Evolutionary conservation across 2,329 filamentous ascomycete species (phyloP).

Genomic region (Hypomyces perniciosus): DNA sequence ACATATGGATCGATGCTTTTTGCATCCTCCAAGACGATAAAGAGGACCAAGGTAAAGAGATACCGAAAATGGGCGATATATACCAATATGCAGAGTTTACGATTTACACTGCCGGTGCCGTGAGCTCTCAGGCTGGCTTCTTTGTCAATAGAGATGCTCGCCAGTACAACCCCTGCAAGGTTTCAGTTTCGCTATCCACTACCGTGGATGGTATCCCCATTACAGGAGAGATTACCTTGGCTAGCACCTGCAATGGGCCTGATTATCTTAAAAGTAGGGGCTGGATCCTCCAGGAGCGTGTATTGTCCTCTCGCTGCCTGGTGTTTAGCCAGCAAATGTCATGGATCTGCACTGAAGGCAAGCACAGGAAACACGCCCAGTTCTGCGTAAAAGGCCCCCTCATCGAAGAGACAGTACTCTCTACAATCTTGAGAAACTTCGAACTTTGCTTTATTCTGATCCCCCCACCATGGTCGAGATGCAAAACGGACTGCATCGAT

Average conservation of each 20-base stretch:
- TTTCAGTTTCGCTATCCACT: conserved; percentile 4
- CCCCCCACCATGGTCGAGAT: neutral
- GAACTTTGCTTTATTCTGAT: neutral
- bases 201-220: neutral
- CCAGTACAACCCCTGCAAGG: conserved; percentile 9
- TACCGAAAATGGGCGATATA: conserved; percentile 16
- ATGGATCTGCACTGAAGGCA: conserved; percentile 12
- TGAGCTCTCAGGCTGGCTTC: conserved; percentile 11
- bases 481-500: neutral
- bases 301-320: conserved; percentile 4
- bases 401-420: neutral
- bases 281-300: conserved; percentile 8
- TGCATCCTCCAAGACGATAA: conserved; percentile 10
- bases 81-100: conserved; percentile 15
- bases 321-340: conserved; percentile 13
- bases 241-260: conserved; percentile 7
- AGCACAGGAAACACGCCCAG: conserved; percentile 12
- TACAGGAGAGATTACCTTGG: conserved; percentile 5
- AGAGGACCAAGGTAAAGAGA: conserved; percentile 6
- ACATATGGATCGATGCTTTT: conserved; percentile 8
- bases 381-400: neutral
- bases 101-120: conserved; percentile 13
- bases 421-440: neutral
- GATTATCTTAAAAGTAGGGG: conserved; percentile 13
- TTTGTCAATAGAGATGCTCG: conserved; percentile 7